Evolutionary conservation across 2,329 filamentous ascomycete genomes (phyloP).

Genomic region (Botrytis fragariae): DNA sequence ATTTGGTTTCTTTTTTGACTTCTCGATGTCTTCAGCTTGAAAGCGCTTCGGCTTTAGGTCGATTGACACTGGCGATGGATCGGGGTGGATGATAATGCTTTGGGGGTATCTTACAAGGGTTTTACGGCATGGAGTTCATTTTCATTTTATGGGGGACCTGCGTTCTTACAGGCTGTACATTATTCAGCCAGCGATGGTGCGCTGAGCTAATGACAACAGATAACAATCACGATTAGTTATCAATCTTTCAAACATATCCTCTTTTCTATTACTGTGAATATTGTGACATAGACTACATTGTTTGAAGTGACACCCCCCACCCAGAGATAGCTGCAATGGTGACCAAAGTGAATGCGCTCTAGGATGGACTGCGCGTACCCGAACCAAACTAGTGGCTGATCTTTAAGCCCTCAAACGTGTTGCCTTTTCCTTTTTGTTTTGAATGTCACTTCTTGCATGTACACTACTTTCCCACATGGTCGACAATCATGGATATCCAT

Average conservation of each 20-base stretch:
- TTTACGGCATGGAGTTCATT: slow-evolving; percentile 34
- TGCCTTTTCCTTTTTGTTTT: not conserved
- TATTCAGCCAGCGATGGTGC: slow-evolving; percentile 36
- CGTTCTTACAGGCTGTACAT: slow-evolving; percentile 33
- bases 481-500: not conserved
- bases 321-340: too few relatives aligned
- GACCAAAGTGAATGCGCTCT: too few relatives aligned
- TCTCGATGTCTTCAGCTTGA: slow-evolving; percentile 24
- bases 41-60: slow-evolving; percentile 22
- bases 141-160: slow-evolving; percentile 22
- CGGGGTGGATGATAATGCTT: slow-evolving; percentile 33
- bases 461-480: not conserved
- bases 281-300: not conserved
- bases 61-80: slow-evolving; percentile 19
- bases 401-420: not conserved
- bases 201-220: slow-evolving; percentile 31
- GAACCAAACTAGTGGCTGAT: not conserved
- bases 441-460: not conserved
- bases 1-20: slow-evolving; percentile 29
- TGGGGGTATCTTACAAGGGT: slow-evolving; percentile 30
- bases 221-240: slow-evolving; percentile 26
- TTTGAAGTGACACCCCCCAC: accelerated
- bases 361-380: not conserved
- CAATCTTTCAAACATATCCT: slow-evolving; percentile 22
- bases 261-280: not conserved